Percentiles rank a stretch among this genome's conserved stretches.
These are phyloP conservation scores for Falciphora oryzae DNA, from an alignment of 2,329 filamentous ascomycete genomes.

Conservation along the genomic window DNA sequence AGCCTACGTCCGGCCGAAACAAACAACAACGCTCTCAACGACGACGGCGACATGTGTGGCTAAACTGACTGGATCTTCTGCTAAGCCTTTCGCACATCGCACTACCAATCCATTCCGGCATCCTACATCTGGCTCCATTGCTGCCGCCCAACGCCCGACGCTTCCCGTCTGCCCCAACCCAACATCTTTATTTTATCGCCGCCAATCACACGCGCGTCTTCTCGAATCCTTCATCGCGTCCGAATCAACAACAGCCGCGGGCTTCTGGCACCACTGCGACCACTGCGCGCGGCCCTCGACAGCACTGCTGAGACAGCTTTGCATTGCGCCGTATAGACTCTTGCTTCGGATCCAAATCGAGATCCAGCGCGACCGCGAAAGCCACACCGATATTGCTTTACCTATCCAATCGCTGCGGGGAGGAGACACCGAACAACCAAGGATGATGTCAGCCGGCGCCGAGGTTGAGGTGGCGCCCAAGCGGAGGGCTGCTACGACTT, in stretches of 20 bases:
- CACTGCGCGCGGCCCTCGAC: neutral
- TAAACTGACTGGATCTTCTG: neutral
- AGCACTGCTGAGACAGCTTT: neutral
- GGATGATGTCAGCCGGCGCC: constrained; percentile 17
- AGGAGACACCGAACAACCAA: neutral
- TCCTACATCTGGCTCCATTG: neutral
- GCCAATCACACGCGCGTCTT: neutral
- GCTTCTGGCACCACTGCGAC: neutral
- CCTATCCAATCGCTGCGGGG: neutral
- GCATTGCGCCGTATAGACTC: neutral
- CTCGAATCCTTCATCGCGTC: neutral
- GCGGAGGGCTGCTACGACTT: constrained; percentile 23
- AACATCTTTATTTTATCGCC: neutral
- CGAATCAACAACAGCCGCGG: neutral
- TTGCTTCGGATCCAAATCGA: neutral
- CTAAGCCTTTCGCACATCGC: neutral
- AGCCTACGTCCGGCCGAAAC: neutral
- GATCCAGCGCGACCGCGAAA: neutral
- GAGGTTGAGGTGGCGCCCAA: constrained; percentile 20
- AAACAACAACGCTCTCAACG: neutral
- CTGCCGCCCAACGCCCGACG: neutral
- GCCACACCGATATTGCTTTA: neutral
- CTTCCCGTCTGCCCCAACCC: too few species aligned
- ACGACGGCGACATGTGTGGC: neutral
- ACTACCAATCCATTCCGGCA: neutral